Evolutionary conservation across 2,329 filamentous ascomycete genomes (phyloP).

Genomic region (Boeremia lycopersici): DNA sequence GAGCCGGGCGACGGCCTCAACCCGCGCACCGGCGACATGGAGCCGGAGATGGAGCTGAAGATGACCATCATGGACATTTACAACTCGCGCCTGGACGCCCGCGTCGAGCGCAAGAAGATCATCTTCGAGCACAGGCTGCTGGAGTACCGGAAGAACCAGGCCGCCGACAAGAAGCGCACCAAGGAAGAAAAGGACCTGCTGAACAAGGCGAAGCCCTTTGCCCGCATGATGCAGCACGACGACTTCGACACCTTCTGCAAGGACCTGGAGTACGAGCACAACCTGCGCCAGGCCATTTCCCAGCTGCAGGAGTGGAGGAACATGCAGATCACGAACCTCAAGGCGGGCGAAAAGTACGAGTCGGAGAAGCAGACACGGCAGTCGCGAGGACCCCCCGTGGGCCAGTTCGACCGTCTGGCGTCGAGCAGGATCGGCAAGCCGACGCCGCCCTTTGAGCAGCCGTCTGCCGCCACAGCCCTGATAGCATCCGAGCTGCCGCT

Average conservation of each 20-base stretch:
- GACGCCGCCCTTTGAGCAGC: conserved; percentile 68
- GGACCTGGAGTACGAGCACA: conserved; percentile 87
- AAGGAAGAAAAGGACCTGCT: conserved; percentile 93
- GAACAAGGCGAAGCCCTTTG: conserved; percentile 94
- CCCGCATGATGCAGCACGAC: conserved; percentile 91
- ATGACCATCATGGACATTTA: conserved; percentile 99
- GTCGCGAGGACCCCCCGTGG: conserved; percentile 70
- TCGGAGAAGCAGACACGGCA: conserved; percentile 79
- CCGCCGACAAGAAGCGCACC: conserved; percentile 89
- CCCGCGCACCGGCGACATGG: conserved; percentile 78
- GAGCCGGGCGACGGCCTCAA: conserved; percentile 95
- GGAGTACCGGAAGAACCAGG: conserved; percentile 90
- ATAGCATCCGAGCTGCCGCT: conserved; percentile 79
- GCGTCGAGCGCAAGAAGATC: conserved; percentile 93
- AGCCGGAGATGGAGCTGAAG: conserved; percentile 97
- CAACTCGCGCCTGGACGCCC: conserved; percentile 86
- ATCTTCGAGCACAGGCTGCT: conserved; percentile 94
- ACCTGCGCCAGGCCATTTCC: conserved; percentile 83
- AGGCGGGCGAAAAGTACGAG: conserved; percentile 90
- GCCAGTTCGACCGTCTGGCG: conserved; percentile 84
- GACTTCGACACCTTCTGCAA: conserved; percentile 88
- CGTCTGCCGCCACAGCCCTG: conserved; percentile 75
- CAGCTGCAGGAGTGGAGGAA: conserved; percentile 95
- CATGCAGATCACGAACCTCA: conserved; percentile 81
- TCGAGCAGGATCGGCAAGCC: conserved; percentile 71